Percentiles rank a stretch among this genome's conserved stretches.
phyloP scores from a whole-genome alignment of 148 eudicot genomes.

The Gaultheria prostrata region DNA sequence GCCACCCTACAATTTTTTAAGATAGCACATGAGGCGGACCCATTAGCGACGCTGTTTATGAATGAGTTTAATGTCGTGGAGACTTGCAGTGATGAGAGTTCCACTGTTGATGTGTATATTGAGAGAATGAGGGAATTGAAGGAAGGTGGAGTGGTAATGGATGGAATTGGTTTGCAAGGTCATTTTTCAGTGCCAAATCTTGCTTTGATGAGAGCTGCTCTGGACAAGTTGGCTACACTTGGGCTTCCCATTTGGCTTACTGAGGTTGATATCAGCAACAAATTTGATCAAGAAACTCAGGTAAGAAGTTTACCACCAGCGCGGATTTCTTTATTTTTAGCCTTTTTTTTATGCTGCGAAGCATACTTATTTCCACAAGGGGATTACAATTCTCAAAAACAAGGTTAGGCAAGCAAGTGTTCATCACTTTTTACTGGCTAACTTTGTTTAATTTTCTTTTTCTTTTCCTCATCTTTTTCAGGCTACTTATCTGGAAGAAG shows the following conservation, averaged over 20 bases:
- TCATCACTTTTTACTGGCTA: not conserved
- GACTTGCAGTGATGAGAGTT: conserved; percentile 57
- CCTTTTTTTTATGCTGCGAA: not conserved
- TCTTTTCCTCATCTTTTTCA: conserved; percentile 16
- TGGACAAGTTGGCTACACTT: conserved; percentile 76
- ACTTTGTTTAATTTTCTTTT: not conserved
- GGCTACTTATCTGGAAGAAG: conserved; percentile 65
- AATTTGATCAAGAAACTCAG: conserved; percentile 54
- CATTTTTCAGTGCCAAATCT: conserved; percentile 72
- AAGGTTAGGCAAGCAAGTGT: not conserved
- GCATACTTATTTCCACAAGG: too few species aligned
- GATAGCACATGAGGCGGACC: conserved; percentile 62
- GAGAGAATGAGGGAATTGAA: conserved; percentile 53
- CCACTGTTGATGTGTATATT: conserved; percentile 67
- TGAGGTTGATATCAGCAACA: conserved; percentile 71
- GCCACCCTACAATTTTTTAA: conserved; percentile 57
- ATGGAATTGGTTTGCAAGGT: conserved; percentile 77
- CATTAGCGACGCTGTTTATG: conserved; percentile 67
- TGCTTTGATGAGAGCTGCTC: conserved; percentile 64
- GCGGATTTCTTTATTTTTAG: not conserved
- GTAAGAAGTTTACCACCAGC: conserved; percentile 23
- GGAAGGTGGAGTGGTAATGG: conserved; percentile 61
- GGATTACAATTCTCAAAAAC: too few species aligned
- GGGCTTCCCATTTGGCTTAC: conserved; percentile 88
- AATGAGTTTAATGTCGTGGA: conserved; percentile 91